Conservation (phyloP, 768 basidiomycete species). For the Boletus sensibilis region DNA sequence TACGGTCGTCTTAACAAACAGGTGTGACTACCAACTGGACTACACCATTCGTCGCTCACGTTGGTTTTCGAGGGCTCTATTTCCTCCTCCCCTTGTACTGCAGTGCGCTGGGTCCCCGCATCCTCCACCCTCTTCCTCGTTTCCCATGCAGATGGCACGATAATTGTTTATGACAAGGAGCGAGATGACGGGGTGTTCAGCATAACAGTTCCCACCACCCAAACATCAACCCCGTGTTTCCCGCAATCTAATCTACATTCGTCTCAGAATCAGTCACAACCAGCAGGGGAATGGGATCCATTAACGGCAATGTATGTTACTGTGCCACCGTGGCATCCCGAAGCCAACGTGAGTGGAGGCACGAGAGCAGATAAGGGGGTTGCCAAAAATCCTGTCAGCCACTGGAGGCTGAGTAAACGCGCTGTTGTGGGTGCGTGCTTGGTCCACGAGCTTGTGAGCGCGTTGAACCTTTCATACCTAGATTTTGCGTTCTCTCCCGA, state of each 20-base stretch:
- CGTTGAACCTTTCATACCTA: constrained; percentile 29
- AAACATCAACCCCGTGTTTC: constrained; percentile 29
- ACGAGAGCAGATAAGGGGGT: constrained; percentile 60
- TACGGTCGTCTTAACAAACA: constrained; percentile 89
- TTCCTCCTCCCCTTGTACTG: constrained; percentile 77
- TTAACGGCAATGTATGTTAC: constrained; percentile 74
- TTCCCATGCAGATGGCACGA: constrained; percentile 85
- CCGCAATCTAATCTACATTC: constrained; percentile 26
- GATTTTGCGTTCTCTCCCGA: constrained; percentile 95
- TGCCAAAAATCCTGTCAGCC: constrained; percentile 85
- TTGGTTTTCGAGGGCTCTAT: constrained; percentile 60
- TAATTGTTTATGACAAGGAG: constrained; percentile 88
- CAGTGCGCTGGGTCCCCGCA: constrained; percentile 85
- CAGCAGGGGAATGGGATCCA: constrained; percentile 68
- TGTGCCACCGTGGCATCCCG: constrained; percentile 84
- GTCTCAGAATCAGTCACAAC: constrained; percentile 24
- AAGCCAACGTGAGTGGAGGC: constrained; percentile 33
- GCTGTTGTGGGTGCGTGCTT: constrained; percentile 63
- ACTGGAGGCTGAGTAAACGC: constrained; percentile 78
- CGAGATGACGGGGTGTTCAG: constrained; percentile 81
- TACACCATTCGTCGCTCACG: constrained; percentile 10
- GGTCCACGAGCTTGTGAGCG: background rate
- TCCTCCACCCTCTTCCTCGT: constrained; percentile 81
- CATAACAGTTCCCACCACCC: constrained; percentile 50
- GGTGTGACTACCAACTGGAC: constrained; percentile 37